Evolutionary conservation across 75 land plant genomes (phyloP), one percentile per base, ranked within the genome.

Genomic region (Pseudotsuga menziesii): DNA sequence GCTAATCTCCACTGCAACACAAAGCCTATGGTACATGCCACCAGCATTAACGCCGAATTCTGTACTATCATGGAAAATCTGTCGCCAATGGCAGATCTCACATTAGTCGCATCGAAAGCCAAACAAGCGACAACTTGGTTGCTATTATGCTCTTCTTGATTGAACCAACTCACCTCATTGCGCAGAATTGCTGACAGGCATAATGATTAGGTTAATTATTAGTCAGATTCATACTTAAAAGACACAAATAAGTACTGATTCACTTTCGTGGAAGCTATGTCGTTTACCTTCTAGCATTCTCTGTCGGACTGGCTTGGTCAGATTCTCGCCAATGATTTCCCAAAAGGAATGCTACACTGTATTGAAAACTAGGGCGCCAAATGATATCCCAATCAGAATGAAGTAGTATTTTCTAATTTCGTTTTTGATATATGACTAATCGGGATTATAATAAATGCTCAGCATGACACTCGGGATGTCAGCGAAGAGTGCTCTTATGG

Each of bases 151-250:
- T 96, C 99, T 60, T 96, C 99, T 61, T 77, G 84, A 78, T 96
- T 97, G 61, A 96, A 96, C 99, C 99, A 96, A 29, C 90, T 91
- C 78, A 89, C 83, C 83, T 96, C 99, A 75, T 91, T 91, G 11
- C 85, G 83, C 75, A 93, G 85, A 19, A 96, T 86, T 5, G 91
- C 91, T 57, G 88, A 19, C 72, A 35, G 9, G 2, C 74, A 41
- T 2, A 44, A 9, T 2, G 35, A 0, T 64, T 27, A 27, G 15
- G 54, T 9, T 0, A 9, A 9, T 48, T 9, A 9, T 48, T 12
- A 9, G 54, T 48, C 12, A 9, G 54, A 48, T 9, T 48, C 54
- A 48, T 48, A 9, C 54, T 48, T 48, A 2, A 48, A 48, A 48
- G 9, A 48, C 54, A 48, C 1, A 48, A 48, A 48, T 9, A 11